Percentiles rank a stretch among this genome's conserved stretches.
Conservation (phyloP, 2,329 filamentous ascomycete genomes). For the Ophiostoma populinum region DNA sequence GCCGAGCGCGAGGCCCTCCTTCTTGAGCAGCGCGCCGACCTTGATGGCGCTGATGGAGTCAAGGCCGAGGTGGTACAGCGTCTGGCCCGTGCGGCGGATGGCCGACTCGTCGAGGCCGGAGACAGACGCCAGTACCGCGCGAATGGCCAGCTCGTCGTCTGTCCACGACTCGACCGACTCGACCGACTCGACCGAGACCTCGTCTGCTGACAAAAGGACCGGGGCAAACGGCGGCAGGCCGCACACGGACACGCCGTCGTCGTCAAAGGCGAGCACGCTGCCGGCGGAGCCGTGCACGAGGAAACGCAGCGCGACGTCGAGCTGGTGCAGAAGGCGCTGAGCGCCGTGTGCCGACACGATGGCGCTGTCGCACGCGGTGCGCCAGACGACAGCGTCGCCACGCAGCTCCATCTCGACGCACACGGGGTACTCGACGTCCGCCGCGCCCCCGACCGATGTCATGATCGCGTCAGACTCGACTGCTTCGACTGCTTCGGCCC, state of each 20-base stretch:
- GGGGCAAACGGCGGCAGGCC: conserved; percentile 36
- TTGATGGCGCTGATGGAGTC: conserved; percentile 91
- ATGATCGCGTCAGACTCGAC: conserved; percentile 26
- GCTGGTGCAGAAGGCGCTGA: conserved; percentile 31
- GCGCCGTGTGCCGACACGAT: conserved; percentile 31
- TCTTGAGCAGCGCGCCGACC: conserved; percentile 52
- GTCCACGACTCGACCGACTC: too few relatives aligned
- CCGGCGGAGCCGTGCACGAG: conserved; percentile 29
- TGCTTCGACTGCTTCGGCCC: conserved; percentile 2
- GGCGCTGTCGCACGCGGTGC: conserved; percentile 48
- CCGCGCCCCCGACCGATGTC: conserved; percentile 42
- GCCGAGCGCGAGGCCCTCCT: conserved; percentile 39
- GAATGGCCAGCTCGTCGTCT: conserved; percentile 20
- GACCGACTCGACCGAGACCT: too few relatives aligned
- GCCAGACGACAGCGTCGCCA: conserved; percentile 30
- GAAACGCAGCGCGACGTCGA: conserved; percentile 41
- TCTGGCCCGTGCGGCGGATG: conserved; percentile 39
- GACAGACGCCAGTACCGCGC: conserved; percentile 33
- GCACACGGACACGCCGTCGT: conserved; percentile 42
- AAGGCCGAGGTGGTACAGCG: conserved; percentile 68
- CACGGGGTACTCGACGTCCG: conserved; percentile 64
- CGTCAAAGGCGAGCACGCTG: conserved; percentile 33
- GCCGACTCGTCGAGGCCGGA: conserved; percentile 38
- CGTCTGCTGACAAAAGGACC: too few relatives aligned
- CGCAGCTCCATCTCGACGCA: conserved; percentile 64